A percentile compares a stretch with the other conserved stretches of the same genome.
These are phyloP conservation scores for Eurotiales sp. DNA, from an alignment of 2,329 filamentous ascomycete species.

Conservation along the genomic window DNA sequence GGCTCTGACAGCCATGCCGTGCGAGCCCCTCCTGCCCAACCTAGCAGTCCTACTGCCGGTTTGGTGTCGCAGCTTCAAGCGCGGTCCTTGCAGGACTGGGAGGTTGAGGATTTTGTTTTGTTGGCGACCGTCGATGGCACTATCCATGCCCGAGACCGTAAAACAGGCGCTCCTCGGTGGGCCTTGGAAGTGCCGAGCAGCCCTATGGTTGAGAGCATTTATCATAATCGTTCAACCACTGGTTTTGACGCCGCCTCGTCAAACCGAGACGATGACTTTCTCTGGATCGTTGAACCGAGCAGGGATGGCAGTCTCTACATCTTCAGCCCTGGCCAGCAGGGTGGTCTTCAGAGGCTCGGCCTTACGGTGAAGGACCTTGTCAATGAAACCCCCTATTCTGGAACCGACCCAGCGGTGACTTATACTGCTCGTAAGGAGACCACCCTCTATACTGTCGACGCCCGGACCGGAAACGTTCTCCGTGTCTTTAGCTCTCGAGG, in stretches of 20 bases:
- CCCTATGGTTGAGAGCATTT: conserved; percentile 86
- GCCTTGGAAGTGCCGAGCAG: conserved; percentile 71
- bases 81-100: conserved; percentile 98
- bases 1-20: conserved; percentile 64
- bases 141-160: conserved; percentile 85
- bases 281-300: conserved; percentile 94
- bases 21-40: conserved; percentile 83
- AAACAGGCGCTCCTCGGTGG: conserved; percentile 81
- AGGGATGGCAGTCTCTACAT: conserved; percentile 83
- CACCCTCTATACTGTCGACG: conserved; percentile 83
- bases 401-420: conserved; percentile 71
- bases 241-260: conserved; percentile 48
- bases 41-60: conserved; percentile 59
- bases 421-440: conserved; percentile 92
- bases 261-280: conserved; percentile 67
- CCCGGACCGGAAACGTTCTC: conserved; percentile 73
- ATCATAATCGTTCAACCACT: conserved; percentile 63
- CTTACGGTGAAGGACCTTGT: conserved; percentile 69
- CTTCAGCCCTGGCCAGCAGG: conserved; percentile 64
- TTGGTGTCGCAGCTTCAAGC: conserved; percentile 82
- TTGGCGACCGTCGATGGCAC: conserved; percentile 99
- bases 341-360: conserved; percentile 45
- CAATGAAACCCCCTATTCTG: conserved; percentile 76
- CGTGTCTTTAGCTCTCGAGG: conserved; percentile 79
- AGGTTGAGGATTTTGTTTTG: conserved; percentile 99